Conservation (phyloP, 2,329 filamentous ascomycete species). For the Fusarium goolgardi region DNA sequence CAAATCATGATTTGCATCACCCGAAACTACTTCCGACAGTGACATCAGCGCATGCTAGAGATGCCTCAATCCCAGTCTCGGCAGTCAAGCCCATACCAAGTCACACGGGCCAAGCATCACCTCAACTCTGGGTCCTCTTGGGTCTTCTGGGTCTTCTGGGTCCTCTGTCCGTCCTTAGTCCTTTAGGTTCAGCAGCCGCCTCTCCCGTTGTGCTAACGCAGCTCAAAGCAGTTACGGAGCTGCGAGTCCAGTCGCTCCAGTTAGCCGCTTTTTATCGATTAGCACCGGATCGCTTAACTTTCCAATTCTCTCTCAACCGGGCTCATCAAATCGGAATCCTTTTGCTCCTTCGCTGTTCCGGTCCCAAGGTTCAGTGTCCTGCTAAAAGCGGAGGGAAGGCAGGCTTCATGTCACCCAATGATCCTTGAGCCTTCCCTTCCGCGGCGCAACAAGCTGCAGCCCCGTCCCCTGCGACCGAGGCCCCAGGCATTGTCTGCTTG, state of each 20-base stretch:
- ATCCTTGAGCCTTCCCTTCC: conserved; percentile 13
- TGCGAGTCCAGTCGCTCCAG: conserved; percentile 1
- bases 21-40: conserved; percentile 8
- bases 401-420: conserved; percentile 20
- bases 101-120: conserved; percentile 17
- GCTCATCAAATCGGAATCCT: conserved; percentile 19
- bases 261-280: conserved; percentile 2
- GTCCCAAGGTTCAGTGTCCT: conserved; percentile 27
- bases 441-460: conserved; percentile 29
- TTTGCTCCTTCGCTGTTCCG: conserved; percentile 12
- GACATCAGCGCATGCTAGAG: conserved; percentile 22
- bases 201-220: conserved; percentile 31
- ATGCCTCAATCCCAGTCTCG: conserved; percentile 1
- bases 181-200: conserved; percentile 6
- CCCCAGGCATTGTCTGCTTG: conserved; percentile 15
- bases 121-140: neutral
- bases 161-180: neutral
- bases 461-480: conserved; percentile 33
- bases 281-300: neutral
- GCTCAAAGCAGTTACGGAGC: neutral
- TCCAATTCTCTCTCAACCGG: conserved; percentile 5
- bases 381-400: conserved; percentile 17
- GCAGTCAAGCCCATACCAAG: conserved; percentile 17
- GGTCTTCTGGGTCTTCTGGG: neutral
- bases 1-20: conserved; percentile 28